Base-by-base conservation (phyloP, 176 grass and related monocot species). In the Carex parvula region DNA sequence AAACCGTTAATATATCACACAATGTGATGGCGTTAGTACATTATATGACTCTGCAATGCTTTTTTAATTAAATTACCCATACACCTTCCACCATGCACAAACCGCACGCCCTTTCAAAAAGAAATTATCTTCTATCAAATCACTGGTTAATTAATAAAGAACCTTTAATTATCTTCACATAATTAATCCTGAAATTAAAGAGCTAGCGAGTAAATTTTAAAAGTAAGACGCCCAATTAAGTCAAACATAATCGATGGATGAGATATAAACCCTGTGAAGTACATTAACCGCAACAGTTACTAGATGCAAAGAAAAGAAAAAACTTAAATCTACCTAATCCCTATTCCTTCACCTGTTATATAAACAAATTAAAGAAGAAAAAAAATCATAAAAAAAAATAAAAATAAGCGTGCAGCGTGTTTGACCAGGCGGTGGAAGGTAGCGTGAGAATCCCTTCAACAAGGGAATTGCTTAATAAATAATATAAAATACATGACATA, bases 391-490 rank as follows among this genome's bases (percentile, higher is more conserved):
- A 63, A 85, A 75, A 35, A 24, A 44, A 76, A 37, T 48, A 76
- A 85, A 24, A 24, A 50, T 48, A 69, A 50, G 84, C 29, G 67
- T 32, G 56, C 55, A 81, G 46, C 83, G 46, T 84, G 24, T 84
- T 94, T 94, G 89, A 94, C 90, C 86, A 53, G 68, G 71, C 58
- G 81, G 80, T 82, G 79, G 66, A 81, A 70, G 91, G 87, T 90
- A 84, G 84, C 91, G 94, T 96, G 84, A 86, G 91, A 86, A 91
- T 86, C 94, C 89, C 84, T 93, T 93, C 66, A 80, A 85, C 62
- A n/a, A 58, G 63, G 63, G 26, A 81, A 70, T 58, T 52, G 67
- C 16, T 17, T 29, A 13, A 13, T 81, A 72, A 7, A 13, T 14
- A 11, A 21, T 56, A 44, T 21, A 62, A 62, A 26, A 26, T 62